A percentile compares a stretch with the other conserved stretches of the same genome.
Conservation (phyloP, 495 filamentous ascomycete species). For the Hypoxylon cercidicola region DNA sequence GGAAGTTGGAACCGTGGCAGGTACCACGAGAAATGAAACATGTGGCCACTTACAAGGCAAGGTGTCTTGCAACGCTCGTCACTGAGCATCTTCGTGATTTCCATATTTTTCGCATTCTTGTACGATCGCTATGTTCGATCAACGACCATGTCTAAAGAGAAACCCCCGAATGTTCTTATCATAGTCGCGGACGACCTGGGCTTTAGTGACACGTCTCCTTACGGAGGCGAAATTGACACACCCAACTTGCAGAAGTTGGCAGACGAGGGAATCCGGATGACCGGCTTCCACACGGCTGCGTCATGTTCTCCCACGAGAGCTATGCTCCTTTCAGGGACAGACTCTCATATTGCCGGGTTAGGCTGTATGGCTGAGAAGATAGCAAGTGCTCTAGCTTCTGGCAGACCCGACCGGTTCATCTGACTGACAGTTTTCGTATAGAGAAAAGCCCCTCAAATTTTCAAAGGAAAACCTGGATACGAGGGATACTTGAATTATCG, state of each 20-base stretch:
- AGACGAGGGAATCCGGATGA: slow-evolving; percentile 64
- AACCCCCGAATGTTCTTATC: slow-evolving; percentile 66
- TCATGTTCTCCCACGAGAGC: slow-evolving; percentile 70
- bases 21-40: slow-evolving; percentile 12
- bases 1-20: slow-evolving; percentile 19
- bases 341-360: slow-evolving; percentile 59
- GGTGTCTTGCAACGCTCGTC: slow-evolving; percentile 12
- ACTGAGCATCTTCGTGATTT: slow-evolving; percentile 17
- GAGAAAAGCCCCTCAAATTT: slow-evolving; percentile 46
- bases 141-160: slow-evolving; percentile 31
- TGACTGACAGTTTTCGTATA: slow-evolving; percentile 23
- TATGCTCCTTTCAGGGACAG: slow-evolving; percentile 65
- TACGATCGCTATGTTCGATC: slow-evolving; percentile 19
- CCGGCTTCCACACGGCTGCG: slow-evolving; percentile 68
- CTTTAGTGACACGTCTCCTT: slow-evolving; percentile 69
- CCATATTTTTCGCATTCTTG: slow-evolving; percentile 28
- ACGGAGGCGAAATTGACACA: slow-evolving; percentile 70
- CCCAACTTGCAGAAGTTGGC: slow-evolving; percentile 68
- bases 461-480: slow-evolving; percentile 64
- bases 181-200: slow-evolving; percentile 72
- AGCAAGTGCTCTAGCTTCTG: slow-evolving; percentile 34
- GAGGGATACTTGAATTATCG: slow-evolving; percentile 71
- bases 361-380: slow-evolving; percentile 54
- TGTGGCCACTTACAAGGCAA: slow-evolving; percentile 29
- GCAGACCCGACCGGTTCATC: background rate